These are phyloP conservation scores for Xerophyta viscosa DNA, from an alignment of 106 monocot genomes.

Conservation along the genomic window DNA sequence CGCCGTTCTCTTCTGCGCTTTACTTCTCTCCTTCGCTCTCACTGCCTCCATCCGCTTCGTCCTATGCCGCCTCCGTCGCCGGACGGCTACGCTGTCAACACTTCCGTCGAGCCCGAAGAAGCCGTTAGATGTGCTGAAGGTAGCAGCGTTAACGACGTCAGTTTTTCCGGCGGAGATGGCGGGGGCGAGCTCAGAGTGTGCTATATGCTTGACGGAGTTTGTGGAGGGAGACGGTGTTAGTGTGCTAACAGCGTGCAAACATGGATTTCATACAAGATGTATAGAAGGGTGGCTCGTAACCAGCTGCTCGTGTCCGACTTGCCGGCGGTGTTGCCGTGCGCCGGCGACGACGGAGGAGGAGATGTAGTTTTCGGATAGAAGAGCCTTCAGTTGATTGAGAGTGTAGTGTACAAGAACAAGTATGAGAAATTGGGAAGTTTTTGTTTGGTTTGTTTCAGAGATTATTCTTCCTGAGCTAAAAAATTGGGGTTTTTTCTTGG, in stretches of 20 bases:
- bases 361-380: not conserved
- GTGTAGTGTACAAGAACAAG: too few relatives aligned
- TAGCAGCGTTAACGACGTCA: not conserved
- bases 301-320: constrained; percentile 5
- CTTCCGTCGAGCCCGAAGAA: too few relatives aligned
- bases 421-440: too few relatives aligned
- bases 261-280: constrained; percentile 6
- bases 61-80: not conserved
- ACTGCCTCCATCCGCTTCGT: not conserved
- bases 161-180: constrained; percentile 4
- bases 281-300: constrained; percentile 6
- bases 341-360: not conserved
- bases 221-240: constrained; percentile 4
- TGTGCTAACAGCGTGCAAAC: constrained; percentile 7
- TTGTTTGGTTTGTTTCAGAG: too few relatives aligned
- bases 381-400: not conserved
- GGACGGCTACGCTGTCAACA: too few relatives aligned
- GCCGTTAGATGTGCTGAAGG: not conserved
- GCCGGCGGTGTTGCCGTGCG: constrained; percentile 2
- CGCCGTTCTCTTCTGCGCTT: constrained; percentile 2
- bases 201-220: constrained; percentile 9
- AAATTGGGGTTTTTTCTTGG: too few relatives aligned
- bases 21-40: constrained; percentile 4
- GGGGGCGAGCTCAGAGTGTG: constrained; percentile 4
- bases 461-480: too few relatives aligned